phyloP scores from a whole-genome alignment of 73 alveolate species.

The Blepharisma japonicum region DNA sequence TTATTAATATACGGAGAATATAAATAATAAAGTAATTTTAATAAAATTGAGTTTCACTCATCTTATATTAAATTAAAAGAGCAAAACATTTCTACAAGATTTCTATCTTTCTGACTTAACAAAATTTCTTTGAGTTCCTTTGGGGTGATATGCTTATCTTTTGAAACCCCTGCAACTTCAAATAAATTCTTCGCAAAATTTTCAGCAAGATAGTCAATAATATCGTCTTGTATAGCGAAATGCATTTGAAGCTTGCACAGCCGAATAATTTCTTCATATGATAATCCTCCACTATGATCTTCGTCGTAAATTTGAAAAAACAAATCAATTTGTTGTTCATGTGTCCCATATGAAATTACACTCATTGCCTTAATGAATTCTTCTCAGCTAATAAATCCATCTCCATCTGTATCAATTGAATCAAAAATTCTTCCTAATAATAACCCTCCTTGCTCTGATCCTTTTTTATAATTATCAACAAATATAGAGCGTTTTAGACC shows the following conservation, averaged over 20 bases:
- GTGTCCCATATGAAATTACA: neutral
- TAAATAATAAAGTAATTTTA: too few species aligned
- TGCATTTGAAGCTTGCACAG: constrained; percentile 25
- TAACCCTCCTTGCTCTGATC: neutral
- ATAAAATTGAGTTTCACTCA: neutral
- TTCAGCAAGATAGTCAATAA: constrained; percentile 1
- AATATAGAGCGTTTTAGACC: neutral
- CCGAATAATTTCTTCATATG: constrained; percentile 3
- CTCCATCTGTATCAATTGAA: constrained; percentile 1
- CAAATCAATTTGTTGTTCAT: constrained; percentile 28
- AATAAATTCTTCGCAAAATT: neutral
- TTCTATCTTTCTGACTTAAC: neutral
- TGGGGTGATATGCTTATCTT: neutral
- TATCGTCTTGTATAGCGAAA: neutral
- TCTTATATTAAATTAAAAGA: constrained; percentile 12
- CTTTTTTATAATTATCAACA: constrained; percentile 8
- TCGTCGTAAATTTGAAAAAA: constrained; percentile 6
- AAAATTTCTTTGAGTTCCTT: neutral
- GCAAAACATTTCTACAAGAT: constrained; percentile 26
- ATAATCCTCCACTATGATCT: neutral
- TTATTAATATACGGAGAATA: too few species aligned
- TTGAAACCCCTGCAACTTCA: neutral
- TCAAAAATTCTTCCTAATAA: constrained; percentile 17
- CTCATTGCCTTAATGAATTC: neutral
- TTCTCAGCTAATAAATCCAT: constrained; percentile 14